phyloP scores from a whole-genome alignment of 495 filamentous ascomycete genomes.

The Durotheca rogersii region DNA sequence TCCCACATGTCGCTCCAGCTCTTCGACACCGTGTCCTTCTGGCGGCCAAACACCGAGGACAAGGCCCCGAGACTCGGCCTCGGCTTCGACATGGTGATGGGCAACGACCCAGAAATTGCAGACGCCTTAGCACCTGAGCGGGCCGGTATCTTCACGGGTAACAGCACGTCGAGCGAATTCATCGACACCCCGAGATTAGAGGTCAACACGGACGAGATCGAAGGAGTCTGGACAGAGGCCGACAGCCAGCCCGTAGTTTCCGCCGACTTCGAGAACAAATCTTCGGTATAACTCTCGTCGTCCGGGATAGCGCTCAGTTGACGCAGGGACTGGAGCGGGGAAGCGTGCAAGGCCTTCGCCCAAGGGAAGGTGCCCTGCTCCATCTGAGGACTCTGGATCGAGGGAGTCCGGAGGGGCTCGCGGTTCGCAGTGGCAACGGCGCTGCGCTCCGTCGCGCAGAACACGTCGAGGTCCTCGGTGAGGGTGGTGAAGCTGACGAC shows the following conservation, averaged over 20 bases:
- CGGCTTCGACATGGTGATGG: slow-evolving; percentile 64
- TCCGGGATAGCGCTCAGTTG: slow-evolving; percentile 87
- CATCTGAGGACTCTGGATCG: slow-evolving; percentile 83
- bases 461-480: slow-evolving; percentile 88
- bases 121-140: slow-evolving; percentile 36
- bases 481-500: slow-evolving; percentile 85
- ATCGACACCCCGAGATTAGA: slow-evolving; percentile 72
- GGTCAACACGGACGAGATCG: slow-evolving; percentile 75
- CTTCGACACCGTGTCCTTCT: slow-evolving; percentile 77
- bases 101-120: slow-evolving; percentile 71
- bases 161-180: slow-evolving; percentile 54
- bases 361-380: slow-evolving; percentile 86
- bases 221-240: slow-evolving; percentile 65
- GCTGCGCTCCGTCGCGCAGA: slow-evolving; percentile 76
- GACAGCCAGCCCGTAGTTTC: slow-evolving; percentile 73
- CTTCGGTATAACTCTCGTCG: slow-evolving; percentile 73
- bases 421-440: slow-evolving; percentile 82
- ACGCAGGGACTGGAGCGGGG: slow-evolving; percentile 68
- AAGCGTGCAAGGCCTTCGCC: slow-evolving; percentile 85
- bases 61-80: slow-evolving; percentile 57
- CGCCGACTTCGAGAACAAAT: slow-evolving; percentile 82
- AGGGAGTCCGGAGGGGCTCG: slow-evolving; percentile 93
- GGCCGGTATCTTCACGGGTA: slow-evolving; percentile 41
- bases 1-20: slow-evolving; percentile 98
- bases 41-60: slow-evolving; percentile 75